phyloP scores from a whole-genome alignment of 305 asterid genomes.

The Andrographis paniculata region DNA sequence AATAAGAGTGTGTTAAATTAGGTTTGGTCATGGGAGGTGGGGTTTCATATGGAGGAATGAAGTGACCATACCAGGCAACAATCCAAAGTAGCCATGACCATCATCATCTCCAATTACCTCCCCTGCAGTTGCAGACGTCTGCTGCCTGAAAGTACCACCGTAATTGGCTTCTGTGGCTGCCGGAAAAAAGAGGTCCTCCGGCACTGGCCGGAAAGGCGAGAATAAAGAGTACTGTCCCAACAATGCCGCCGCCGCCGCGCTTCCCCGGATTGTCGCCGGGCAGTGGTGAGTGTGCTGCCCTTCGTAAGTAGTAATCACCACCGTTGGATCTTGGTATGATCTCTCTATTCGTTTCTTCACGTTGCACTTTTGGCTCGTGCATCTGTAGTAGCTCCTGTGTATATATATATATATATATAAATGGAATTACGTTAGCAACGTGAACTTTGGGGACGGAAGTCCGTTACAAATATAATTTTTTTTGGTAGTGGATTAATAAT shows the following conservation, averaged over 20 bases:
- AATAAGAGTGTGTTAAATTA: too few relatives aligned
- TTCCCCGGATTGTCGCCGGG: constrained; percentile 55
- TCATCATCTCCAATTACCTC: too few relatives aligned
- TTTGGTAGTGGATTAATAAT: too few relatives aligned
- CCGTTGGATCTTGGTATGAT: constrained; percentile 55
- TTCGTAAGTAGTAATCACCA: constrained; percentile 79
- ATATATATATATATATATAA: background rate
- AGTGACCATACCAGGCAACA: constrained; percentile 21
- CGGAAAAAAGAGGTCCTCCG: constrained; percentile 18
- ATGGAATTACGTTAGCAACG: too few relatives aligned
- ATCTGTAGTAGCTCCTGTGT: constrained; percentile 68
- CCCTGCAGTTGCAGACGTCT: background rate
- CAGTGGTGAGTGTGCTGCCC: constrained; percentile 79
- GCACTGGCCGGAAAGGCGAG: constrained; percentile 19
- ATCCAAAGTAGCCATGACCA: constrained; percentile 14
- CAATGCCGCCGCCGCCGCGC: constrained; percentile 29
- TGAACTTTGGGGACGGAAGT: too few relatives aligned
- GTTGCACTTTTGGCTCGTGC: constrained; percentile 63
- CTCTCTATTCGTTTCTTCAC: constrained; percentile 83
- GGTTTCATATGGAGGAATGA: constrained; percentile 31
- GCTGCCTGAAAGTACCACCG: constrained; percentile 1
- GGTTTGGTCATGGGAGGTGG: constrained; percentile 29
- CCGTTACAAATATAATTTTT: too few relatives aligned
- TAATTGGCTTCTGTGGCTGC: constrained; percentile 1
- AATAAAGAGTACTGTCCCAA: constrained; percentile 38